phyloP scores from a whole-genome alignment of 2,329 filamentous ascomycete species.

The Colletotrichum lupini region DNA sequence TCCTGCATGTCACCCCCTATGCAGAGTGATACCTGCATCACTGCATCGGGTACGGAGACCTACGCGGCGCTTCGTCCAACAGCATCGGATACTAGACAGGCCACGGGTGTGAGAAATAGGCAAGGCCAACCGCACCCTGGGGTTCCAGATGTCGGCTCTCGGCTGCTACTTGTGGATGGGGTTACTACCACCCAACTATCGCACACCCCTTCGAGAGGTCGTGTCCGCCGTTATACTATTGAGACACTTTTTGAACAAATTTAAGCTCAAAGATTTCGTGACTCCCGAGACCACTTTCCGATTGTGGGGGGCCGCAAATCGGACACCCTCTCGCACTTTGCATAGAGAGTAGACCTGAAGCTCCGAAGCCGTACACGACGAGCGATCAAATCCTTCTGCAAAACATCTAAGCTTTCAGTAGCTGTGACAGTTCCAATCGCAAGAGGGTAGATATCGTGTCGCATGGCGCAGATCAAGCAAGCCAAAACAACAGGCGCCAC shows the following conservation, averaged over 20 bases:
- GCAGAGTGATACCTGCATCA: slow-evolving; percentile 26
- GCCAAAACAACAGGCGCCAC: slow-evolving; percentile 18
- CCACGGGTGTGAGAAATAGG: background rate
- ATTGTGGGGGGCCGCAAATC: background rate
- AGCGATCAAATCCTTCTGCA: background rate
- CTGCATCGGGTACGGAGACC: slow-evolving; percentile 2
- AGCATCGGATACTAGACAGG: background rate
- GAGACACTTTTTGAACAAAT: background rate
- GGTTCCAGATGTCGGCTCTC: slow-evolving; percentile 9
- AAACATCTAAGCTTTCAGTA: background rate
- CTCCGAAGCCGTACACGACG: background rate
- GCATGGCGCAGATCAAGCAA: slow-evolving; percentile 29
- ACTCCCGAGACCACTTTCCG: background rate
- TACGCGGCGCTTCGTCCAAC: background rate
- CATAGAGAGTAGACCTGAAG: background rate
- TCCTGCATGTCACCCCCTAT: slow-evolving; percentile 18
- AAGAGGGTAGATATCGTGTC: slow-evolving; percentile 8
- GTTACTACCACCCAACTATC: background rate
- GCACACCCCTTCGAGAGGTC: background rate
- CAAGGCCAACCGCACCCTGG: slow-evolving; percentile 1
- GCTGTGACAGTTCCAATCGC: background rate
- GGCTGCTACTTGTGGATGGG: background rate
- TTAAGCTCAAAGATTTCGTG: background rate
- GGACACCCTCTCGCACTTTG: background rate
- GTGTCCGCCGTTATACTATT: background rate